Base-by-base conservation (phyloP, 495 filamentous ascomycete species). In the Talaromyces stipitatus region DNA sequence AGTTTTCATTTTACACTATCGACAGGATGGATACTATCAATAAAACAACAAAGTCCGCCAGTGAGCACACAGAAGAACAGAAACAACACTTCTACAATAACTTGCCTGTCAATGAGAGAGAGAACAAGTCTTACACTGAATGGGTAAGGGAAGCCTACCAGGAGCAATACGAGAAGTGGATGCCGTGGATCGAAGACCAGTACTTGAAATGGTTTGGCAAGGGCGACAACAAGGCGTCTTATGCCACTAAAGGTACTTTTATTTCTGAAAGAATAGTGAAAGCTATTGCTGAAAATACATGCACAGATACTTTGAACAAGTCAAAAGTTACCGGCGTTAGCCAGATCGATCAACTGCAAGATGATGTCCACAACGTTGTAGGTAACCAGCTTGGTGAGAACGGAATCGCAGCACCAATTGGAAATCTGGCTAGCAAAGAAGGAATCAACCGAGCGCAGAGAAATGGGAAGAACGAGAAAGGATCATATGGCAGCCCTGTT, bases 181-280 rank as follows among this genome's bases (percentile, higher is more conserved):
- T 87, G 69, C 85, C 86, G 4, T 90, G 86, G 85, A 75, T 88
- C 32, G 86, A 90, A 61, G 86, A 89, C 67, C 67, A 79, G 54
- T 88, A 86, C 63, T 76, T 90, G 16, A 74, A 71, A 32, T 88
- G 81, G 73, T 88, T 89, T 60, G 84, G 82, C 61, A 85, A 81
- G 57, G 70, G 69, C 4, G 85, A 90, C 61, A 90, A 89, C 70
- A 87, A 88, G 69, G 75, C 83, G 1, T 83, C 79, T 60, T 88
- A 87, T 61, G 73, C 74, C 1, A 76, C 83, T 0, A 85, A 80
- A 62, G 79, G 85, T 86, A 68, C 28, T 62, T 58, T 54, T 57
- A 6, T 23, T 33, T 54, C 30, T 32, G 18, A 55, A 16, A 29
- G 36, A n/a, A 23, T 2, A 4, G 18, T 22, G 4, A 24, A 11